phyloP scores from a whole-genome alignment of 257 asterid genomes.

The Eustoma russellianum region DNA sequence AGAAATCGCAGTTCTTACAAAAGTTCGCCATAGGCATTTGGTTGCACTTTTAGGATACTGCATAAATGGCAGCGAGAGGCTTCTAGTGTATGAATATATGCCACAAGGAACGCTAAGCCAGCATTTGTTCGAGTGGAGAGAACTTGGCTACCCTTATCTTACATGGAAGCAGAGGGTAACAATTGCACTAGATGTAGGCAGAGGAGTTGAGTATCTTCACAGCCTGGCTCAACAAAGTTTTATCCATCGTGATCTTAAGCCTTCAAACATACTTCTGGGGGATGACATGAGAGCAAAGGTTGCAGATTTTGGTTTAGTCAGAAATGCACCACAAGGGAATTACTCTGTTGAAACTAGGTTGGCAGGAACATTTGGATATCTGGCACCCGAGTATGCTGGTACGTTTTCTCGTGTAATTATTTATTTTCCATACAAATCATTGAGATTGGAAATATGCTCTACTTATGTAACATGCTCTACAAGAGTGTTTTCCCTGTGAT shows the following conservation, averaged over 20 bases:
- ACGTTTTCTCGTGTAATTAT: slow-evolving; percentile 7
- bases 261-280: slow-evolving; percentile 77
- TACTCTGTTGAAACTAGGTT: slow-evolving; percentile 86
- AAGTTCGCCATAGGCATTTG: slow-evolving; percentile 87
- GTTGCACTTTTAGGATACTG: slow-evolving; percentile 94
- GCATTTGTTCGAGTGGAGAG: slow-evolving; percentile 77
- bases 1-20: slow-evolving; percentile 85
- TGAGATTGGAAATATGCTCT: no score
- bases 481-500: no score
- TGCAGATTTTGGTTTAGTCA: slow-evolving; percentile 91
- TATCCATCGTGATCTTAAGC: slow-evolving; percentile 88
- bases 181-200: slow-evolving; percentile 79
- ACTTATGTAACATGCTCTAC: no score
- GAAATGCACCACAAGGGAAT: slow-evolving; percentile 87
- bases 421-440: not conserved
- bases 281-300: slow-evolving; percentile 97
- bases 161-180: slow-evolving; percentile 87
- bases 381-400: slow-evolving; percentile 99
- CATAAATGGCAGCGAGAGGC: slow-evolving; percentile 80
- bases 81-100: slow-evolving; percentile 90
- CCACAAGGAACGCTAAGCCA: slow-evolving; percentile 84
- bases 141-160: slow-evolving; percentile 45
- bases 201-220: slow-evolving; percentile 93
- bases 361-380: slow-evolving; percentile 96
- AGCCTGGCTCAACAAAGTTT: slow-evolving; percentile 93